phyloP scores from a whole-genome alignment of 2,329 filamentous ascomycete genomes.

The Chaetomium globosum region DNA sequence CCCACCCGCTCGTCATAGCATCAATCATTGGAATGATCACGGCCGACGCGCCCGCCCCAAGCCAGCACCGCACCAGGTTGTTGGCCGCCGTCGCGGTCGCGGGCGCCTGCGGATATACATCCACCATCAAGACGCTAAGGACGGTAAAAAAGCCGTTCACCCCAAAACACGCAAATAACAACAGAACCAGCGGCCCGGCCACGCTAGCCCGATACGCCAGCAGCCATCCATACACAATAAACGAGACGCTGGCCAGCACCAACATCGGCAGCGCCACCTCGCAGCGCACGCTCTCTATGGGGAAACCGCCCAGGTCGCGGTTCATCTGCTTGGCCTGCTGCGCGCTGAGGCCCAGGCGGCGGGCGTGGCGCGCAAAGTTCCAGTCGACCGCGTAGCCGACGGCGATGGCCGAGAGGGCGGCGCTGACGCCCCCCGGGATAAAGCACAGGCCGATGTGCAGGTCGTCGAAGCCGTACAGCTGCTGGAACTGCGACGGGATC shows the following conservation, averaged over 20 bases:
- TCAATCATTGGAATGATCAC: constrained; percentile 56
- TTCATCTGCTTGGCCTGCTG: constrained; percentile 54
- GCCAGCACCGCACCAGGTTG: constrained; percentile 58
- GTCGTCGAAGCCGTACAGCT: constrained; percentile 63
- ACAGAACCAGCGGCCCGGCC: constrained; percentile 52
- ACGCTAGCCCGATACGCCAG: constrained; percentile 48
- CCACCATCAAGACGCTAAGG: constrained; percentile 56
- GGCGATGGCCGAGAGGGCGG: constrained; percentile 50
- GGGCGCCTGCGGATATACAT: constrained; percentile 56
- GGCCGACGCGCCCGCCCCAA: constrained; percentile 57
- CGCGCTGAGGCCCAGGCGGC: constrained; percentile 49
- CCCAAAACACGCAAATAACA: constrained; percentile 51
- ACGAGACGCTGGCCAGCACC: constrained; percentile 50
- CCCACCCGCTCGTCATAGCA: constrained; percentile 55
- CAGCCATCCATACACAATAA: constrained; percentile 58
- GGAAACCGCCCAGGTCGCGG: constrained; percentile 50
- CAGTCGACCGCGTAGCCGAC: constrained; percentile 63
- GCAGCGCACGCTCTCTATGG: constrained; percentile 55
- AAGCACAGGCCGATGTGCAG: constrained; percentile 58
- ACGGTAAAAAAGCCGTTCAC: constrained; percentile 60
- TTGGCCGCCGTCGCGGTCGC: constrained; percentile 59
- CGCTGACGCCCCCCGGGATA: constrained; percentile 54
- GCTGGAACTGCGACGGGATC: constrained; percentile 48
- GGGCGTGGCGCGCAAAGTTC: constrained; percentile 67
- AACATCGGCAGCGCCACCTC: constrained; percentile 56